These are phyloP conservation scores for Nemania abortiva DNA, from an alignment of 2,329 filamentous ascomycete genomes.

Conservation along the genomic window DNA sequence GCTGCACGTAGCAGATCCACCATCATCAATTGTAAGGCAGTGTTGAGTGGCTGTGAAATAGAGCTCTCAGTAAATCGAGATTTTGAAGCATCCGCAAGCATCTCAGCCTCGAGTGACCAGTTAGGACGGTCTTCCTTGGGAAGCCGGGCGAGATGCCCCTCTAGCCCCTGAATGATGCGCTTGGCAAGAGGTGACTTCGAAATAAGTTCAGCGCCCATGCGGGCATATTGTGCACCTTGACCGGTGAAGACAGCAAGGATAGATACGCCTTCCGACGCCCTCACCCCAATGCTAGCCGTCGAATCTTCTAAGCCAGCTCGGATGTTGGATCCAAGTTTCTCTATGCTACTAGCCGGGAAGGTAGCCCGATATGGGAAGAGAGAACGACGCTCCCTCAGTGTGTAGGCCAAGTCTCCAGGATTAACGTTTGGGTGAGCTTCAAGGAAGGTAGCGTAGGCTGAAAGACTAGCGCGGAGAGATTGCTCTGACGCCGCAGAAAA, in stretches of 20 bases:
- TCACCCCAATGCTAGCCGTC: no score
- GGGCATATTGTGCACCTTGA: slow-evolving; percentile 21
- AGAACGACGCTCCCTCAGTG: slow-evolving; percentile 7
- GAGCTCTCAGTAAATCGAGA: neutral
- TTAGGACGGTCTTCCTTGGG: neutral
- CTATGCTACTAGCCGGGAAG: no score
- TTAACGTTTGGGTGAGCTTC: neutral
- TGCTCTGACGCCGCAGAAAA: slow-evolving; percentile 19
- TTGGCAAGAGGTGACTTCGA: neutral
- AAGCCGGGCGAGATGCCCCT: neutral
- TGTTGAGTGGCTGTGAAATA: slow-evolving; percentile 47
- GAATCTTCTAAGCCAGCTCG: no score
- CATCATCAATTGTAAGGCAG: slow-evolving; percentile 40
- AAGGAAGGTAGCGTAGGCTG: neutral
- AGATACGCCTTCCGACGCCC: no score
- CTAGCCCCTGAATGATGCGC: neutral
- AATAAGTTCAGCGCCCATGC: slow-evolving; percentile 3
- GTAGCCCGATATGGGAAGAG: neutral
- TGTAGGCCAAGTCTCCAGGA: slow-evolving; percentile 23
- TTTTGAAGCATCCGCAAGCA: neutral
- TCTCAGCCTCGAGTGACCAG: neutral
- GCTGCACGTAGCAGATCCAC: slow-evolving; percentile 29
- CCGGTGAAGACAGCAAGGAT: slow-evolving; percentile 23
- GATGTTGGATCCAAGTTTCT: no score
- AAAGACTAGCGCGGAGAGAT: neutral